Conservation (phyloP, 23 red algal species). For the Chondrus crispus region DNA sequence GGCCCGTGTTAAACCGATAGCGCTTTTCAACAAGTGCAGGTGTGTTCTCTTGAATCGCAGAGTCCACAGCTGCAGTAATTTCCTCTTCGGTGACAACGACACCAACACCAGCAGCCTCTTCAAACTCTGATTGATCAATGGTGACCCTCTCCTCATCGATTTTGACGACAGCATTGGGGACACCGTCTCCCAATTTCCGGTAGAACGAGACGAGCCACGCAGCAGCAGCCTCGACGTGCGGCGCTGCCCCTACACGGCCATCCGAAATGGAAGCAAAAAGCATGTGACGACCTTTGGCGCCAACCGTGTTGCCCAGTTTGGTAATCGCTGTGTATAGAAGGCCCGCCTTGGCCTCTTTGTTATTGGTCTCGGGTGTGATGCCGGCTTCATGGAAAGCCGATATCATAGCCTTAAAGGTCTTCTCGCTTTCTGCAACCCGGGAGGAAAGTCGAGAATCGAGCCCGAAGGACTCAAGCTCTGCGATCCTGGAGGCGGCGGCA, state of each 20-base stretch:
- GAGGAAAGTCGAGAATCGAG: slow-evolving; percentile 36
- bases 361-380: not conserved
- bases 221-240: slow-evolving; percentile 83
- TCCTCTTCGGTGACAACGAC: slow-evolving; percentile 40
- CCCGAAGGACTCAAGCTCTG: slow-evolving; percentile 15
- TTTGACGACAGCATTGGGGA: slow-evolving; percentile 20
- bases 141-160: slow-evolving; percentile 12
- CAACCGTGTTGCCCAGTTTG: slow-evolving; percentile 50
- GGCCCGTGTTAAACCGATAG: slow-evolving; percentile 67
- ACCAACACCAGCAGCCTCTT: slow-evolving; percentile 77
- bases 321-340: slow-evolving; percentile 68
- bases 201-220: slow-evolving; percentile 53
- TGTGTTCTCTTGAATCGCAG: slow-evolving; percentile 36
- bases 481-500: slow-evolving; percentile 1
- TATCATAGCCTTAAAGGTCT: slow-evolving; percentile 32
- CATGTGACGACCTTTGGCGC: slow-evolving; percentile 36
- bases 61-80: slow-evolving; percentile 54
- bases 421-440: slow-evolving; percentile 21
- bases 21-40: slow-evolving; percentile 48
- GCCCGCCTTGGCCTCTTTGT: slow-evolving; percentile 10
- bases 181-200: slow-evolving; percentile 4
- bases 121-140: slow-evolving; percentile 36
- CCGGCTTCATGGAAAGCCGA: slow-evolving; percentile 11
- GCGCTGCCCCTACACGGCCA: slow-evolving; percentile 45
- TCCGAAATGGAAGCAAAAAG: slow-evolving; percentile 67